Conservation (phyloP, 768 basidiomycete species). For the Guyanaporus albipodus region DNA sequence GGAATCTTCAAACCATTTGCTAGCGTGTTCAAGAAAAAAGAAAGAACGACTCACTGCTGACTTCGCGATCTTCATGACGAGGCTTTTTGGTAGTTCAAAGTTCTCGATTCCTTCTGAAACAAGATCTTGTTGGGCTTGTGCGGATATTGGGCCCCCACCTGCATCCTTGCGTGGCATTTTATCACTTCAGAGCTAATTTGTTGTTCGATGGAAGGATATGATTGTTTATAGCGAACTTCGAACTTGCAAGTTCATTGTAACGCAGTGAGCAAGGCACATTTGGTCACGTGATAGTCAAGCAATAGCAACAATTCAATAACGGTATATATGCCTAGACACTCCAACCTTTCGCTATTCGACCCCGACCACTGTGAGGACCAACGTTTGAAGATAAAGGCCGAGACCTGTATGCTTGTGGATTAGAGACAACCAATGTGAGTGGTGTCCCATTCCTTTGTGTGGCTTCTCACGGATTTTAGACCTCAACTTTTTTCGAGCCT, state of each 20-base stretch:
- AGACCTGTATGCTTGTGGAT: neutral
- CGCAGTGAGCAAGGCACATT: too few species aligned
- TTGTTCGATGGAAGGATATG: too few species aligned
- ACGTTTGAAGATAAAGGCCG: too few species aligned
- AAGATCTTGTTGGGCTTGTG: slow-evolving; percentile 75
- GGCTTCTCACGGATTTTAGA: neutral
- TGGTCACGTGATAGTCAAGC: too few species aligned
- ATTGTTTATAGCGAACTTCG: too few species aligned
- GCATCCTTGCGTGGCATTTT: slow-evolving; percentile 71
- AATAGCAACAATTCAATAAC: too few species aligned
- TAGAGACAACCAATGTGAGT: slow-evolving; percentile 1
- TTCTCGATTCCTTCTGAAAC: slow-evolving; percentile 85
- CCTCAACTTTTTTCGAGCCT: neutral
- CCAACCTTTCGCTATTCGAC: too few species aligned
- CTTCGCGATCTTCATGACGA: slow-evolving; percentile 83
- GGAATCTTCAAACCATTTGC: slow-evolving; percentile 58
- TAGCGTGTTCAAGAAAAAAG: neutral
- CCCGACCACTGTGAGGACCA: neutral
- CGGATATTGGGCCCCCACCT: slow-evolving; percentile 50
- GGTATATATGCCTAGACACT: too few species aligned
- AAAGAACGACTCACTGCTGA: slow-evolving; percentile 56
- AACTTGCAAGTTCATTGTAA: neutral
- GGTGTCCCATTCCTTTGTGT: too few species aligned
- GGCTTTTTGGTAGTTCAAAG: slow-evolving; percentile 80
- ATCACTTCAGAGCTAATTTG: neutral